These are phyloP conservation scores for Andrographis paniculata DNA, from an alignment of 305 asterid species.

Conservation along the genomic window DNA sequence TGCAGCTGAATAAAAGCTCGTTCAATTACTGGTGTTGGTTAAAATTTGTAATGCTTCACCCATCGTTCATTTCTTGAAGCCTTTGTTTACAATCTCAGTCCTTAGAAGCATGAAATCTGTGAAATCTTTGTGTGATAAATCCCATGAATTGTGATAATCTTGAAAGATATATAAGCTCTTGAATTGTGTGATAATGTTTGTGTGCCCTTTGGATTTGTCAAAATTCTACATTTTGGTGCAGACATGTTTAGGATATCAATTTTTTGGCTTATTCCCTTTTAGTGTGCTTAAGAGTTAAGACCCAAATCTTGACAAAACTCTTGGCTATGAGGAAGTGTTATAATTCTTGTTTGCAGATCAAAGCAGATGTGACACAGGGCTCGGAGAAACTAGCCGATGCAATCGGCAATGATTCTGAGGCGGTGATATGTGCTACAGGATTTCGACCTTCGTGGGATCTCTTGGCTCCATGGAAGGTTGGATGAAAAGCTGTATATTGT, in stretches of 20 bases:
- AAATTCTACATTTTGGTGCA: too few species aligned
- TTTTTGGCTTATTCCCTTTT: too few species aligned
- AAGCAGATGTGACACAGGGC: slow-evolving; percentile 94
- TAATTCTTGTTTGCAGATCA: slow-evolving; percentile 38
- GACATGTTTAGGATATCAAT: too few species aligned
- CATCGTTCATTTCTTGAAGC: not conserved
- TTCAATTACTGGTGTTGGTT: too few species aligned
- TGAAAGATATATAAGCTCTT: too few species aligned
- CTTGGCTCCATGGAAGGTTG: slow-evolving; percentile 86
- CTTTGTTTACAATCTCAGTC: not conserved
- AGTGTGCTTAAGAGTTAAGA: not conserved
- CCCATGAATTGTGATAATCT: too few species aligned
- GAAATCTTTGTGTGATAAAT: slow-evolving; percentile 6
- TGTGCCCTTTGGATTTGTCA: too few species aligned
- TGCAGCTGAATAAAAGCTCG: too few species aligned
- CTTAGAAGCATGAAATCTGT: slow-evolving; percentile 3
- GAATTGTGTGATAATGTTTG: too few species aligned
- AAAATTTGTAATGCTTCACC: too few species aligned
- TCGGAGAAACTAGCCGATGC: slow-evolving; percentile 66
- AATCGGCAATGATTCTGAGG: slow-evolving; percentile 82
- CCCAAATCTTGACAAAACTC: not conserved
- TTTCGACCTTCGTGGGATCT: slow-evolving; percentile 80
- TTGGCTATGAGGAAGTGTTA: not conserved
- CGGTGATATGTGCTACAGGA: slow-evolving; percentile 94
- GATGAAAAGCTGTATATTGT: not conserved